Conservation (phyloP, 495 filamentous ascomycete genomes). For the Xylaria sp. region DNA sequence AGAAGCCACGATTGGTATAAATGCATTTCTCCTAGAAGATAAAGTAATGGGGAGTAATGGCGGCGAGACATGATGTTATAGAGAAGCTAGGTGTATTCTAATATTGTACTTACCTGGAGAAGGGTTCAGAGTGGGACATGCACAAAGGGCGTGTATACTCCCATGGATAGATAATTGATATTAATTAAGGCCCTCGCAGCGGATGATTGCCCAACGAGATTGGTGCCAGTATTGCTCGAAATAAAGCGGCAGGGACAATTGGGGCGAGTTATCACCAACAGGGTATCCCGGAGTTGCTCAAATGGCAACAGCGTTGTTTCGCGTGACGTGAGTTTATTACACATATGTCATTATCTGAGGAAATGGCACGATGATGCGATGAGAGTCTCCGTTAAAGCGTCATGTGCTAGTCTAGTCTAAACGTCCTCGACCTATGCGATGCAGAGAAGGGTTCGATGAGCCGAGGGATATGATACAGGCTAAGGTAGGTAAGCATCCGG, state of each 20-base stretch:
- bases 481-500: not conserved
- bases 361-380: not conserved
- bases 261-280: not conserved
- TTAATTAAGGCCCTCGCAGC: not conserved
- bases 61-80: conserved; percentile 1
- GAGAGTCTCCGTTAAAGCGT: not conserved
- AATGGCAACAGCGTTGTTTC: not conserved
- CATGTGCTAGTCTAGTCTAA: not conserved
- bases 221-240: not conserved
- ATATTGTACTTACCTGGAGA: not conserved
- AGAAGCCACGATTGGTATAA: conserved; percentile 16
- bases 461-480: not conserved
- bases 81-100: not conserved
- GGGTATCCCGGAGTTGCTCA: not conserved
- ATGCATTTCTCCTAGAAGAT: conserved; percentile 13
- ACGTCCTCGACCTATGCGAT: not conserved
- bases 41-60: conserved; percentile 26
- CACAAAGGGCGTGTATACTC: not conserved
- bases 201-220: not conserved
- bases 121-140: not conserved
- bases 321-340: not conserved
- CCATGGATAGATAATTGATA: conserved; percentile 14
- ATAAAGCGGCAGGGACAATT: not conserved
- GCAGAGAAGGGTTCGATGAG: not conserved
- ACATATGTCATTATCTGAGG: not conserved